These are phyloP conservation scores for Sporodiniella umbellata DNA, from an alignment of 371 early-diverging fungal genomes.

Conservation along the genomic window DNA sequence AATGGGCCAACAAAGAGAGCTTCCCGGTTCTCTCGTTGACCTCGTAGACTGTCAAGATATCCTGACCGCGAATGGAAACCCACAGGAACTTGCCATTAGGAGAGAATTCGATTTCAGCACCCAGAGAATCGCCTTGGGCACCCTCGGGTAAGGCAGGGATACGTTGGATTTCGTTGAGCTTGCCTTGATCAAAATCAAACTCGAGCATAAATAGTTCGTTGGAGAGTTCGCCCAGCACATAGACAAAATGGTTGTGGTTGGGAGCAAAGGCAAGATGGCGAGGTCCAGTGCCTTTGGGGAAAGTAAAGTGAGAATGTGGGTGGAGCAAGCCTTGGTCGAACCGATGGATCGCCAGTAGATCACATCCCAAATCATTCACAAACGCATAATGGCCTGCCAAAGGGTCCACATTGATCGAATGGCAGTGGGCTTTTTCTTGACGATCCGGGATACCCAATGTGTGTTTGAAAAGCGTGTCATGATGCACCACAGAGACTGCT, in stretches of 20 bases:
- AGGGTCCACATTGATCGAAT: conserved; percentile 35
- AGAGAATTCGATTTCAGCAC: conserved; percentile 39
- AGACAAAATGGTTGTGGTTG: conserved; percentile 23
- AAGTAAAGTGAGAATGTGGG: conserved; percentile 15
- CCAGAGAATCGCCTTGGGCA: conserved; percentile 21
- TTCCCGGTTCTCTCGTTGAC: conserved; percentile 35
- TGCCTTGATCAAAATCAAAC: conserved; percentile 27
- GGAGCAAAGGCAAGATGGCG: conserved; percentile 40
- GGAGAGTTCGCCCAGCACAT: conserved; percentile 37
- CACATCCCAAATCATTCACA: conserved; percentile 28
- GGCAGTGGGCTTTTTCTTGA: conserved; percentile 44
- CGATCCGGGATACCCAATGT: conserved; percentile 30
- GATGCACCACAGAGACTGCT: conserved; percentile 1
- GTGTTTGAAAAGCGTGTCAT: conserved; percentile 8
- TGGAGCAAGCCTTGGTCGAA: conserved; percentile 19
- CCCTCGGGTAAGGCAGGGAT: conserved; percentile 30
- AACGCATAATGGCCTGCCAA: conserved; percentile 22
- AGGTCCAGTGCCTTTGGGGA: conserved; percentile 41
- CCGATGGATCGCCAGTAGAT: conserved; percentile 25
- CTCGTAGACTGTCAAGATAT: conserved; percentile 29
- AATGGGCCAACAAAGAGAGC: conserved; percentile 24
- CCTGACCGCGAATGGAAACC: conserved; percentile 39
- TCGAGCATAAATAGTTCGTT: conserved; percentile 35
- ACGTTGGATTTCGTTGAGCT: conserved; percentile 29
- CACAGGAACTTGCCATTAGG: conserved; percentile 37